phyloP scores from a whole-genome alignment of 1,284 basidiomycete genomes.

The Somion occarium region DNA sequence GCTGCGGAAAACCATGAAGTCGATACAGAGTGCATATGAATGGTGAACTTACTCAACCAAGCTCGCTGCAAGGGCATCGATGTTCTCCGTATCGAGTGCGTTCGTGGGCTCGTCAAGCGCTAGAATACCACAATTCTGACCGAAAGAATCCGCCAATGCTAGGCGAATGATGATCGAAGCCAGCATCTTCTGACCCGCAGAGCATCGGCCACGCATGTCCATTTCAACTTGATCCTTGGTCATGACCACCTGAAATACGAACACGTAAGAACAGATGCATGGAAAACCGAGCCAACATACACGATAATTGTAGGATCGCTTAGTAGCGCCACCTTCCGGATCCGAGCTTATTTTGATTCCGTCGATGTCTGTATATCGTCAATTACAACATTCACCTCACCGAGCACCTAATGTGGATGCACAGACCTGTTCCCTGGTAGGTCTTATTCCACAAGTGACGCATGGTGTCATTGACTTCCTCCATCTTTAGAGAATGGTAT shows the following conservation, averaged over 20 bases:
- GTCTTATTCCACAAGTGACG: constrained; percentile 97
- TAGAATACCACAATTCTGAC: constrained; percentile 95
- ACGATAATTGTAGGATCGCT: constrained; percentile 97
- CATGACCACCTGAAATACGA: constrained; percentile 80
- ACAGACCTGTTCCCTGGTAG: constrained; percentile 92
- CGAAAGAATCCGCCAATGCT: constrained; percentile 97
- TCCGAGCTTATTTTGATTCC: constrained; percentile 95
- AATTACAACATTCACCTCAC: not conserved
- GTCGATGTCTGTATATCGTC: constrained; percentile 76
- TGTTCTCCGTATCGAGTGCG: constrained; percentile 94
- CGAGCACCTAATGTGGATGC: no score
- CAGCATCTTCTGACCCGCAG: constrained; percentile 97
- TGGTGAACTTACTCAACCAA: constrained; percentile 76
- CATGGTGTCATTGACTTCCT: constrained; percentile 98
- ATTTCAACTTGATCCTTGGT: constrained; percentile 98
- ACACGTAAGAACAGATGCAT: constrained; percentile 19
- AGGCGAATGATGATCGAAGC: constrained; percentile 99
- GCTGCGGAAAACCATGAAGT: constrained; percentile 34
- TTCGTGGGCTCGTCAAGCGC: constrained; percentile 99
- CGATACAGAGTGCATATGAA: constrained; percentile 3
- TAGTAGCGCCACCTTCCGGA: constrained; percentile 77
- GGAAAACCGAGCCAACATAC: constrained; percentile 36
- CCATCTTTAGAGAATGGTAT: constrained; percentile 99
- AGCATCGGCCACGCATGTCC: constrained; percentile 99
- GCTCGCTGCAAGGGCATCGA: constrained; percentile 88